phyloP scores from a whole-genome alignment of 1,284 basidiomycete genomes.

The Pterulicium gracile region DNA sequence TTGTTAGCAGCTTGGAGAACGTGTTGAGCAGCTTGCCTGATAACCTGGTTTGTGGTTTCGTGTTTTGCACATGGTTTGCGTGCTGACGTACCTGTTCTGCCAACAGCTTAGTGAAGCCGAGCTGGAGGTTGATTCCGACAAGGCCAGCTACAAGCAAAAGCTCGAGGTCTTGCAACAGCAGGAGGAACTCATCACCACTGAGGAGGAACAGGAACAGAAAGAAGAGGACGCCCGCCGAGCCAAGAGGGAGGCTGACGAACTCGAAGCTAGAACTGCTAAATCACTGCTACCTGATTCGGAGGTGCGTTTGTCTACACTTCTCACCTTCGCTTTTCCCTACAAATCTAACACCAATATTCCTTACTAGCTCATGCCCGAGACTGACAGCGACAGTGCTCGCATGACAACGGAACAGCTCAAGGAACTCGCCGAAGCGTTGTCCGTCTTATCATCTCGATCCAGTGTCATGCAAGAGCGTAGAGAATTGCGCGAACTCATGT shows the following conservation, averaged over 20 bases:
- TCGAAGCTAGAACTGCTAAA: constrained; percentile 65
- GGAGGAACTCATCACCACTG: constrained; percentile 98
- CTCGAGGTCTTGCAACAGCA: constrained; percentile 96
- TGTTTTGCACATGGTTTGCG: constrained; percentile 1
- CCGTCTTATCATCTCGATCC: constrained; percentile 90
- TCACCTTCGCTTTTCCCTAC: not conserved
- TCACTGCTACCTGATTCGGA: constrained; percentile 75
- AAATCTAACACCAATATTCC: not conserved
- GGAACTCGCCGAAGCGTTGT: constrained; percentile 88
- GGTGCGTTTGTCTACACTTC: constrained; percentile 27
- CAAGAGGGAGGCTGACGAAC: constrained; percentile 68
- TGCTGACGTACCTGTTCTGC: constrained; percentile 9
- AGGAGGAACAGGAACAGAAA: constrained; percentile 95
- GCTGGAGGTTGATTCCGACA: constrained; percentile 88
- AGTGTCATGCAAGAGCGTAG: constrained; percentile 93
- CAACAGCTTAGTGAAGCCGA: constrained; percentile 89
- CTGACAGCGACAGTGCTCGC: constrained; percentile 64
- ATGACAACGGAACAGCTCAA: constrained; percentile 97
- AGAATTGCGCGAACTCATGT: constrained; percentile 83
- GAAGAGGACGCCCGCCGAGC: constrained; percentile 86
- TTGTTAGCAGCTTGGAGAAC: constrained; percentile 78
- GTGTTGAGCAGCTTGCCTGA: constrained; percentile 93
- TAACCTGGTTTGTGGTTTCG: constrained; percentile 59
- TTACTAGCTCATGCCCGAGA: constrained; percentile 36
- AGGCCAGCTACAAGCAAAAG: constrained; percentile 95